Evolutionary conservation across 2,329 filamentous ascomycete genomes (phyloP).

Genomic region (Cladophialophora carrionii): DNA sequence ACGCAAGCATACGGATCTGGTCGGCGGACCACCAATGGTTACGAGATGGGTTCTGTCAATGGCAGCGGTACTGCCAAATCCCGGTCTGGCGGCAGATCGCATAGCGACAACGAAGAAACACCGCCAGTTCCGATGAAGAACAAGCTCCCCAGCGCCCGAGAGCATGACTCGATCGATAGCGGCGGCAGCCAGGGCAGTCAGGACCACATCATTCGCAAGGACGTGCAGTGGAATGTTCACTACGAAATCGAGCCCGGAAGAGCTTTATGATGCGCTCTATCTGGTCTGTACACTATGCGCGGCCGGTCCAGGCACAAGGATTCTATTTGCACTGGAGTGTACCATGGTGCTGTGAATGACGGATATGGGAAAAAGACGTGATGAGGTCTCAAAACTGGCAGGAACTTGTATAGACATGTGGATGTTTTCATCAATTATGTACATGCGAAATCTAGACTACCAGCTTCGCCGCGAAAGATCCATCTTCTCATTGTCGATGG

Average conservation of each 20-base stretch:
- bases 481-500: background rate
- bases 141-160: slow-evolving; percentile 12
- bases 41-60: slow-evolving; percentile 17
- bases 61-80: slow-evolving; percentile 23
- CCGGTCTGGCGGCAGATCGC: slow-evolving; percentile 24
- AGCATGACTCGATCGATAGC: slow-evolving; percentile 34
- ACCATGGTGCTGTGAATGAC: background rate
- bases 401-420: background rate
- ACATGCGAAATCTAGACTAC: background rate
- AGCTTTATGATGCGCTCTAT: background rate
- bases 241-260: slow-evolving; percentile 26
- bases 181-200: slow-evolving; percentile 28
- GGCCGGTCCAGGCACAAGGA: background rate
- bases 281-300: slow-evolving; percentile 2
- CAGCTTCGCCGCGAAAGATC: background rate
- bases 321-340: background rate
- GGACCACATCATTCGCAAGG: slow-evolving; percentile 36
- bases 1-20: slow-evolving; percentile 29
- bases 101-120: slow-evolving; percentile 26
- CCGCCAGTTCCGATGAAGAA: slow-evolving; percentile 10
- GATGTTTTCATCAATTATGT: background rate
- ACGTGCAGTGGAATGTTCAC: slow-evolving; percentile 34
- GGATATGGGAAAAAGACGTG: background rate
- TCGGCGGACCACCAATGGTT: slow-evolving; percentile 2
- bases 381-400: background rate